Percentiles rank a stretch among this genome's conserved stretches.
Evolutionary conservation across 345 rosid species (phyloP).

Genomic region (Zanthoxylum bungeanum): DNA sequence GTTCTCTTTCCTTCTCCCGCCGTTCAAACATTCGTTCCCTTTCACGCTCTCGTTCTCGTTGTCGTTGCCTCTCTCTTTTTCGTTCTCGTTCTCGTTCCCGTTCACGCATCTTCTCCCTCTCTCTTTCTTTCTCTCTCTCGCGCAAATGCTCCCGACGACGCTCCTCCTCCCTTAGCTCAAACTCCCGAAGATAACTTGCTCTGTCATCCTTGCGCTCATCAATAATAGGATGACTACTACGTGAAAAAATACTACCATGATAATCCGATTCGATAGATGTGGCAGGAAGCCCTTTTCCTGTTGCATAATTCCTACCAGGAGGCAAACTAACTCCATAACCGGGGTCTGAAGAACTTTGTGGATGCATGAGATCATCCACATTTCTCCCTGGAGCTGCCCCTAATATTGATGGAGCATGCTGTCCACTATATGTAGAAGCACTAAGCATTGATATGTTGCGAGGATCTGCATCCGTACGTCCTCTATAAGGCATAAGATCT

Average conservation of each 20-base stretch:
- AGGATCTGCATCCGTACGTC: conserved; percentile 75
- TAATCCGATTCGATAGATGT: conserved; percentile 67
- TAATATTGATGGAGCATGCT: conserved; percentile 74
- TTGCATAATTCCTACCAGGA: conserved; percentile 92
- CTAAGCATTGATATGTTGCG: conserved; percentile 58
- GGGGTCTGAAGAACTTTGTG: conserved; percentile 75
- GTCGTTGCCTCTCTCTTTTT: conserved; percentile 42
- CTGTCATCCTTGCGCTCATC: conserved; percentile 86
- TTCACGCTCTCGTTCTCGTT: conserved; percentile 53
- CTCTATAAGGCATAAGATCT: conserved; percentile 73
- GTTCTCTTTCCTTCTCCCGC: conserved; percentile 75
- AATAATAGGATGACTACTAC: conserved; percentile 51
- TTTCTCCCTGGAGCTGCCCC: conserved; percentile 91
- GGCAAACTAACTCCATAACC: conserved; percentile 99
- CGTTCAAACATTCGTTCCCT: conserved; percentile 64
- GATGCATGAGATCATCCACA: conserved; percentile 68
- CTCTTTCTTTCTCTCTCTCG: conserved; percentile 78
- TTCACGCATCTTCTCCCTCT: conserved; percentile 52
- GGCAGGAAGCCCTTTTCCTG: conserved; percentile 81
- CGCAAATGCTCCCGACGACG: conserved; percentile 73
- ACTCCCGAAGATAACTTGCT: conserved; percentile 91
- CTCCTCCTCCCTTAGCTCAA: conserved; percentile 92
- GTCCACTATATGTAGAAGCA: conserved; percentile 66
- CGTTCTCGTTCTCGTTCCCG: conserved; percentile 47
- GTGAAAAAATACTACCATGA: conserved; percentile 45